phyloP scores from a whole-genome alignment of 495 filamentous ascomycete genomes.

The Penicillium silybi region DNA sequence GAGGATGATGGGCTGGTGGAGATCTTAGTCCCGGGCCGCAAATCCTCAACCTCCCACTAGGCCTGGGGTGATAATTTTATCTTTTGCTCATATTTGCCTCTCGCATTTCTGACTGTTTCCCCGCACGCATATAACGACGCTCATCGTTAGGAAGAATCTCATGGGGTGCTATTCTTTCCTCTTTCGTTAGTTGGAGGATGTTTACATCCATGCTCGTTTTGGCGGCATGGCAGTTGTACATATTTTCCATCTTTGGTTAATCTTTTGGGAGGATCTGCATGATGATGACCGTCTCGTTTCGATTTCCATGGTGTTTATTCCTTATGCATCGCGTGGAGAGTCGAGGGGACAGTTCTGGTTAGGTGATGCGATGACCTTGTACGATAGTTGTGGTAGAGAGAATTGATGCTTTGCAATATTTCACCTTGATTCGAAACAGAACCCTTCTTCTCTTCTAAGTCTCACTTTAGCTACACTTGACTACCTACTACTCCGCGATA shows the following conservation, averaged over 20 bases:
- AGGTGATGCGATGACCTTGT: neutral
- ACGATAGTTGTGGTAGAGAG: conserved; percentile 9
- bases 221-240: conserved; percentile 21
- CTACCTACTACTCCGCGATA: no score
- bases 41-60: conserved; percentile 30
- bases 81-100: conserved; percentile 9
- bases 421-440: neutral
- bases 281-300: conserved; percentile 4
- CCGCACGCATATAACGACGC: conserved; percentile 1
- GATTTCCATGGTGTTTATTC: neutral
- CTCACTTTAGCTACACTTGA: neutral
- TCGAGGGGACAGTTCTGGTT: neutral
- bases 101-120: neutral
- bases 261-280: conserved; percentile 15
- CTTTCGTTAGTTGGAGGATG: conserved; percentile 10
- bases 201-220: conserved; percentile 10
- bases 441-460: no score
- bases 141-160: conserved; percentile 1
- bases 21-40: conserved; percentile 42
- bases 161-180: conserved; percentile 3
- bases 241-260: conserved; percentile 21
- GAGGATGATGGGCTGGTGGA: conserved; percentile 50
- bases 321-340: neutral
- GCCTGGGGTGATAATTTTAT: conserved; percentile 9
- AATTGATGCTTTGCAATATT: conserved; percentile 14